Conservation (phyloP, 495 filamentous ascomycete species). For the Penicillium taxi region DNA sequence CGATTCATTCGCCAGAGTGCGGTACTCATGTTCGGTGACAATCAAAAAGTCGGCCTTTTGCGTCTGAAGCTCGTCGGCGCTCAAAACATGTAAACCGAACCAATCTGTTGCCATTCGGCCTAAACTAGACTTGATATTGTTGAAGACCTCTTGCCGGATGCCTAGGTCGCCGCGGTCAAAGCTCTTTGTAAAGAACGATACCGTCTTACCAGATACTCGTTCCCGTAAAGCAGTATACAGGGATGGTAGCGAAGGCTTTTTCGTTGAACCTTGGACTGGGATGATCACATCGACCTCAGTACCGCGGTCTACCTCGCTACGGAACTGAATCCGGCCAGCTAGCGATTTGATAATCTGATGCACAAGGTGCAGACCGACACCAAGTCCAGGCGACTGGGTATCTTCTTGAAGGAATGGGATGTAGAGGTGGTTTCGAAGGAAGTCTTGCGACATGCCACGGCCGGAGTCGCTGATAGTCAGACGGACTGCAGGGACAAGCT, state of each 20-base stretch:
- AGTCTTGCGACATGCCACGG: conserved; percentile 60
- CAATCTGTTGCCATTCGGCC: conserved; percentile 21
- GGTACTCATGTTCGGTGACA: conserved; percentile 19
- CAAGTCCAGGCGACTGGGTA: conserved; percentile 54
- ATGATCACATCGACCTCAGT: conserved; percentile 49
- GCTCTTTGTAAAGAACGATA: conserved; percentile 17
- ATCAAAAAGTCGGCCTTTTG: conserved; percentile 13
- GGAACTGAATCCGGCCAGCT: conserved; percentile 51
- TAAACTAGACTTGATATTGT: conserved; percentile 11
- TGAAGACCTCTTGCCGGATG: conserved; percentile 10
- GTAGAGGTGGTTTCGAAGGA: conserved; percentile 57
- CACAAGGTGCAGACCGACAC: conserved; percentile 63
- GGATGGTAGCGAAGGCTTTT: background rate
- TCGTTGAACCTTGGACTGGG: conserved; percentile 7
- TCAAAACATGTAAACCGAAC: conserved; percentile 26
- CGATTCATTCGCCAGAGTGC: conserved; percentile 3
- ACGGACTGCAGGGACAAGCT: conserved; percentile 20
- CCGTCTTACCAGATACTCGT: conserved; percentile 16
- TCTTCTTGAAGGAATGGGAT: conserved; percentile 69
- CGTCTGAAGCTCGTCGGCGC: conserved; percentile 17
- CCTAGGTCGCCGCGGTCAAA: conserved; percentile 8
- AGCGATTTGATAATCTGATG: conserved; percentile 56
- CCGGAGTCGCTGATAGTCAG: conserved; percentile 58
- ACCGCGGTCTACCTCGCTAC: conserved; percentile 47
- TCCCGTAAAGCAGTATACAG: conserved; percentile 7